A percentile compares a stretch with the other conserved stretches of the same genome.
Conservation (phyloP, 306 rosid genomes). For the Lagenaria siceraria region DNA sequence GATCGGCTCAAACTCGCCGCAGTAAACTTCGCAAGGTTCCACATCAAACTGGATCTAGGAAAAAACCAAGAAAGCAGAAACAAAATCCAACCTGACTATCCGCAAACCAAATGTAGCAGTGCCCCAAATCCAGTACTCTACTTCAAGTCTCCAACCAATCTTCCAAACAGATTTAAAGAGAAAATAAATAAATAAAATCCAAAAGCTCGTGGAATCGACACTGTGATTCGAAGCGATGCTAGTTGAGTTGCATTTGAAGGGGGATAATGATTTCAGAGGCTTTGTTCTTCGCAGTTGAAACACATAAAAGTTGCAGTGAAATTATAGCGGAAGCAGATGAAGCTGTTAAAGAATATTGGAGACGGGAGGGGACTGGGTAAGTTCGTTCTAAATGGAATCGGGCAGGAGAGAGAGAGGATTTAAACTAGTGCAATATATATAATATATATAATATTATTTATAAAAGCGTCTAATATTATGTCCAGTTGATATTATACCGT, state of each 20-base stretch:
- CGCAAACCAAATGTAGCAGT: not conserved
- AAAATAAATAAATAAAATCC: not conserved
- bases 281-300: not conserved
- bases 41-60: constrained; percentile 28
- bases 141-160: not conserved
- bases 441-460: too few species aligned
- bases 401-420: too few species aligned
- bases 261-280: not conserved
- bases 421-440: too few species aligned
- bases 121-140: not conserved
- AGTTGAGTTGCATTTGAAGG: not conserved
- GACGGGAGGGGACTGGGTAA: too few species aligned
- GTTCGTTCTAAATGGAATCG: too few species aligned
- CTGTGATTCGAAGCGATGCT: not conserved
- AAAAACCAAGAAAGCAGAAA: not conserved
- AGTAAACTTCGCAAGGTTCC: constrained; percentile 60
- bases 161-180: not conserved
- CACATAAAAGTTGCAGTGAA: not conserved
- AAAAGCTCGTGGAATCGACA: not conserved
- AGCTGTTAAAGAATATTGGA: not conserved
- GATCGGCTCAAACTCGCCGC: constrained; percentile 47
- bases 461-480: too few species aligned
- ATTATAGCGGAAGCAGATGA: not conserved
- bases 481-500: too few species aligned
- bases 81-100: not conserved